Evolutionary conservation across 192 early-diverging fungal genomes (phyloP).

Genomic region (Geranomyces michiganensis): DNA sequence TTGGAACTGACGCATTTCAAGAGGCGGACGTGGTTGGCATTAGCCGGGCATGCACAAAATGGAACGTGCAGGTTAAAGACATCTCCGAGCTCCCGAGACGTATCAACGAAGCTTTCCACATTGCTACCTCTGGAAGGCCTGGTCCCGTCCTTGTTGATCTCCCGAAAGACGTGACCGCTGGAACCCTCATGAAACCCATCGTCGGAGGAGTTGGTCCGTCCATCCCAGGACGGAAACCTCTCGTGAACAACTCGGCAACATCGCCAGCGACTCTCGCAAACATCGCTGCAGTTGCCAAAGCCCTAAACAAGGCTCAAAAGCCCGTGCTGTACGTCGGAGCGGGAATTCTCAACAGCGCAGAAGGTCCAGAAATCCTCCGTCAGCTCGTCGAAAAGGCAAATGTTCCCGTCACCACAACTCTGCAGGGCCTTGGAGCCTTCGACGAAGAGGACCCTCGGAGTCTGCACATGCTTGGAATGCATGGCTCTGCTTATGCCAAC

Average conservation of each 20-base stretch:
- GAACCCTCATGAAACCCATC: slow-evolving; percentile 82
- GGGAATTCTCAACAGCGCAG: slow-evolving; percentile 79
- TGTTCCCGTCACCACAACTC: slow-evolving; percentile 97
- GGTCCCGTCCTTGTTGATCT: slow-evolving; percentile 97
- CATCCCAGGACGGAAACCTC: slow-evolving; percentile 69
- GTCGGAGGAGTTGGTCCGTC: slow-evolving; percentile 55
- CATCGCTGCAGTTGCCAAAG: slow-evolving; percentile 74
- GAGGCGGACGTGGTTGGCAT: slow-evolving; percentile 98
- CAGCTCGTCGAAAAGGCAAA: slow-evolving; percentile 86
- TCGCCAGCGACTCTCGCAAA: slow-evolving; percentile 56
- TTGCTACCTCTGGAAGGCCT: slow-evolving; percentile 91
- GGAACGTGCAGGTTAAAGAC: slow-evolving; percentile 99
- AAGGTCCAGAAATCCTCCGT: slow-evolving; percentile 80
- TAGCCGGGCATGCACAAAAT: slow-evolving; percentile 95
- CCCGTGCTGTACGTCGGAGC: slow-evolving; percentile 96
- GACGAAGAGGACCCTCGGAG: slow-evolving; percentile 88
- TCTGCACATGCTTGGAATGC: slow-evolving; percentile 99
- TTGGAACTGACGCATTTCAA: slow-evolving; percentile 98
- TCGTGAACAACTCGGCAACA: slow-evolving; percentile 46
- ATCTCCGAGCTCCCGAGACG: slow-evolving; percentile 93
- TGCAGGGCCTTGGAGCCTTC: slow-evolving; percentile 89
- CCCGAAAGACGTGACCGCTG: slow-evolving; percentile 97
- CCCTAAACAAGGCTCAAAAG: slow-evolving; percentile 85
- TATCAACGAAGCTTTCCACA: slow-evolving; percentile 98
- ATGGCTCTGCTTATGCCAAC: slow-evolving; percentile 96